Base-by-base conservation (phyloP, 2,329 filamentous ascomycete genomes). In the Paecilomyces variotii region DNA sequence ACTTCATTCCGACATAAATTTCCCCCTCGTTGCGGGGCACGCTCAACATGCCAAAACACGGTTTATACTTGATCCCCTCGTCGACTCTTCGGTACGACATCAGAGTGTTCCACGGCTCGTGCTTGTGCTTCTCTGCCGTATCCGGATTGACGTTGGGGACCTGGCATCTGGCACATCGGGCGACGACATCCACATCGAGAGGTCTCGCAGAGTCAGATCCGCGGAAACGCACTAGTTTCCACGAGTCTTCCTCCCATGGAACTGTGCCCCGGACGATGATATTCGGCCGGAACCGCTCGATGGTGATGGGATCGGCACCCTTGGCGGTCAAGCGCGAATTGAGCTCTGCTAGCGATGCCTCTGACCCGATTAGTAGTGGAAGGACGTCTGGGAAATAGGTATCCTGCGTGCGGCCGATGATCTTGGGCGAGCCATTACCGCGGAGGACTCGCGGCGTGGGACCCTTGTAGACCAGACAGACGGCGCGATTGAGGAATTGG, bases 31-130 rank as follows among this genome's bases (percentile, higher is more conserved):
- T 76, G 60, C 80, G 76, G 14, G 85, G 84, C 56, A 82, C 82
- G 67, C 83, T 82, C 65, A 87, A 68, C 85, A 87, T 87, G 1
- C 85, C 85, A 75, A 87, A 87, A 63, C 84, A 86, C 49, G 85
- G 85, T 73, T 87, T 87, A 62, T 76, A 87, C 71, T 79, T 86
- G 27, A 83, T 78, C 0, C 84, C 84, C 64, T 80, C 74, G 66
- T 87, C 84, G 4, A 87, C 76, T 28, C 84, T 70, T 7, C 84
- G 73, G 69, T 84, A 87, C 65, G 80, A 81, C 77, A 85, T 82
- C 57, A 87, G 69, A 60, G 79, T 80, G 64, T 85, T 79, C 84
- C 84, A 87, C 5, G 84, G 84, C 74, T 87, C 78, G 54, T 77
- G 78, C 55, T 78, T 75, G 65, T 87, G 76, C 70, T 84, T 83